phyloP scores from a whole-genome alignment of 192 early-diverging fungal species.

The Lunasporangiospora selenospora region DNA sequence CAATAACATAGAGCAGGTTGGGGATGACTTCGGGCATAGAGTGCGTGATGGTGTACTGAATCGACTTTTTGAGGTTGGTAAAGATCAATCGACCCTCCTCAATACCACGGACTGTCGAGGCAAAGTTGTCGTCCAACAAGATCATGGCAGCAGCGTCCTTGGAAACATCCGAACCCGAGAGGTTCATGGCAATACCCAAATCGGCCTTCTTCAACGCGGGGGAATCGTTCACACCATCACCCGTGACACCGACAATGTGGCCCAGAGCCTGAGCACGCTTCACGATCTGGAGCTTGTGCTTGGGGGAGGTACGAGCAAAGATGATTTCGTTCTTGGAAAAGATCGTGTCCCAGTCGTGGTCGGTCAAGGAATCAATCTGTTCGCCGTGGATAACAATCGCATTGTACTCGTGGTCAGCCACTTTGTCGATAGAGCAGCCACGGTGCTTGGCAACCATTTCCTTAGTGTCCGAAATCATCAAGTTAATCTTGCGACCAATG shows the following conservation, averaged over 20 bases:
- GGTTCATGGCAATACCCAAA: conserved; percentile 97
- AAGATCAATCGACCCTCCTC: conserved; percentile 97
- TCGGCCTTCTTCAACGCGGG: conserved; percentile 97
- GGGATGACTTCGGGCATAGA: conserved; percentile 91
- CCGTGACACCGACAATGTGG: conserved; percentile 98
- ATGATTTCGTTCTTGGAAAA: conserved; percentile 96
- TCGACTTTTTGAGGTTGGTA: conserved; percentile 93
- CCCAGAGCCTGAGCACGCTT: conserved; percentile 87
- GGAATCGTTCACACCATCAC: conserved; percentile 97
- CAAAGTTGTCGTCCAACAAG: conserved; percentile 98
- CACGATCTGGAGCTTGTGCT: conserved; percentile 97
- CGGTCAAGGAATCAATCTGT: conserved; percentile 78
- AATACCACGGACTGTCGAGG: conserved; percentile 90
- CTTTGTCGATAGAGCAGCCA: conserved; percentile 60
- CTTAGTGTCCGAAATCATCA: conserved; percentile 90
- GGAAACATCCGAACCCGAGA: conserved; percentile 93
- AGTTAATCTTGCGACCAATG: conserved; percentile 95
- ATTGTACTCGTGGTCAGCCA: conserved; percentile 82
- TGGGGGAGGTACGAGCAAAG: conserved; percentile 96
- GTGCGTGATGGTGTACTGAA: conserved; percentile 92
- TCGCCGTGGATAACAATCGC: conserved; percentile 96
- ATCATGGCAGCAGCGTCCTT: conserved; percentile 99
- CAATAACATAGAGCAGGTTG: conserved; percentile 85
- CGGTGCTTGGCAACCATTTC: conserved; percentile 75
- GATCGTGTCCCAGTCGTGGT: conserved; percentile 91